Evolutionary conservation across 2,329 filamentous ascomycete species (phyloP), one percentile per base, ranked within the genome.

Genomic region (Pseudocercospora crystallina): DNA sequence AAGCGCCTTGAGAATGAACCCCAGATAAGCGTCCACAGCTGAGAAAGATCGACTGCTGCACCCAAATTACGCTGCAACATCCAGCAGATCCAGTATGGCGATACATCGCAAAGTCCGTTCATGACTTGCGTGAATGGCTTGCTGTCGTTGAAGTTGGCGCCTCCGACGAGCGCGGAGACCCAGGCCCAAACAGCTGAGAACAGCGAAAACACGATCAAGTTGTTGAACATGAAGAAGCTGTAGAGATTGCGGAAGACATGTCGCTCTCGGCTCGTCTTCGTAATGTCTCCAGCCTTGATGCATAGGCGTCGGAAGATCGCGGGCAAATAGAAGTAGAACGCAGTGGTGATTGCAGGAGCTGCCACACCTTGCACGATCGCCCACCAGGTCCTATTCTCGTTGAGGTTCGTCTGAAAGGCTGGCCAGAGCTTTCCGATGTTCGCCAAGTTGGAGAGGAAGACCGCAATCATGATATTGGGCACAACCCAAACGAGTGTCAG

Each of bases 151-250:
- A 96, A 82, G 1, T 61, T 77, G 13, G 78, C 73, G 34, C 82
- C 80, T 0, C 78, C 71, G 3, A 77, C 69, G 0, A 82, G 37
- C 32, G 35, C 43, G 33, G 95, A 83, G 4, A 76, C 76, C 1
- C 83, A 73, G 8, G 90, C 76, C 62, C 91, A 90, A 1, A 90
- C 73, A 1, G 89, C 84, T 38, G 88, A 89, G 70, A 97, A 97
- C 11, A 96, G 76, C 9, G 91, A 96, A 71, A 97, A 97, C 51
- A 97, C 85, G 59, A 99, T 76, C 48, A 99, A 72, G 66, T 97
- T 97, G 80, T 99, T 99, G 78, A 99, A 90, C 45, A 96, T 82
- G 71, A 99, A 99, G 75, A 99, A 99, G 13, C 88, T 81, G 72
- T 95, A 99, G 2, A 99, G 80, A 70, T 95, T 95, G 56, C 83